These are phyloP conservation scores for Vitis amurensis DNA, from an alignment of 164 flowering plant genomes.

Conservation along the genomic window DNA sequence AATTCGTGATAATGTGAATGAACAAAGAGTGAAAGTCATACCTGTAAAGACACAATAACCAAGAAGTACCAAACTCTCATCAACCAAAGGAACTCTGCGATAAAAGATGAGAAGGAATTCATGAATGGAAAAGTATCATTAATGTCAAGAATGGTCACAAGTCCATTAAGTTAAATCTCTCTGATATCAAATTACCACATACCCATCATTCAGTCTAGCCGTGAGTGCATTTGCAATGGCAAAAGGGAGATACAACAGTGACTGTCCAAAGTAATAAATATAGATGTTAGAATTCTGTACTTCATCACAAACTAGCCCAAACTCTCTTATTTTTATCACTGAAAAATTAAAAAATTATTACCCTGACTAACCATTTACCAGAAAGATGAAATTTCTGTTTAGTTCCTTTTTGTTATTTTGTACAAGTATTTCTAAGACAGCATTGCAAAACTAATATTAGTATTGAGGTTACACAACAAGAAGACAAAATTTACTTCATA, in stretches of 20 bases:
- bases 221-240: conserved; percentile 93
- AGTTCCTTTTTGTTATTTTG: too few species aligned
- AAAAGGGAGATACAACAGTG: conserved; percentile 87
- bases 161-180: neutral
- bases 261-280: conserved; percentile 44
- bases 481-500: too few species aligned
- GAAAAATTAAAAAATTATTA: too few species aligned
- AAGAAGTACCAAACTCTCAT: conserved; percentile 69
- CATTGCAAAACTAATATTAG: too few species aligned
- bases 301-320: too few species aligned
- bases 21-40: conserved; percentile 15
- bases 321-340: too few species aligned
- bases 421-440: too few species aligned
- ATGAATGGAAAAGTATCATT: neutral
- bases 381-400: too few species aligned
- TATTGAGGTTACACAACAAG: too few species aligned
- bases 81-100: conserved; percentile 81
- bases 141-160: neutral
- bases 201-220: conserved; percentile 89
- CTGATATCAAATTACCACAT: conserved; percentile 14
- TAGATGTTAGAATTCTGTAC: neutral
- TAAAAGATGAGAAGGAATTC: neutral
- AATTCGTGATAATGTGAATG: neutral
- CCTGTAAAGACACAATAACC: conserved; percentile 82
- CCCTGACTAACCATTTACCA: too few species aligned